Percentiles rank a stretch among this genome's conserved stretches.
Conservation (phyloP, 108 stramenopile genomes). For the Cyclotella kingstonii region DNA sequence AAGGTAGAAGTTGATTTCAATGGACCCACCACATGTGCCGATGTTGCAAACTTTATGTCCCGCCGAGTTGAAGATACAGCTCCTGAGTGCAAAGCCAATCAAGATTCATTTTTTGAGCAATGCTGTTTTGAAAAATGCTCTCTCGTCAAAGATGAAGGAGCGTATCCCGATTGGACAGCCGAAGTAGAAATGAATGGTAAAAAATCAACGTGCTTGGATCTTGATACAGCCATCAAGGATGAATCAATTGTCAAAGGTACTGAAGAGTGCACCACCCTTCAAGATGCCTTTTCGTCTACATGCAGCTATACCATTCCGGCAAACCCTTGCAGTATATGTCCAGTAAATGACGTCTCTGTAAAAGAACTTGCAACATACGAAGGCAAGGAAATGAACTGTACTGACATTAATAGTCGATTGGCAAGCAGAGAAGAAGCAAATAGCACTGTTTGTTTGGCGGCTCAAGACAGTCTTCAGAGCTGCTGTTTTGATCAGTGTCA, state of each 20-base stretch:
- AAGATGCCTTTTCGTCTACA: constrained; percentile 34
- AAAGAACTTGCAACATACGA: constrained; percentile 16
- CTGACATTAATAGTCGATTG: constrained; percentile 24
- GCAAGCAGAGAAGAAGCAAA: constrained; percentile 38
- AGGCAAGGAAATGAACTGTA: constrained; percentile 32
- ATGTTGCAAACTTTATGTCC: constrained; percentile 42
- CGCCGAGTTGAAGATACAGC: constrained; percentile 39
- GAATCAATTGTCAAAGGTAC: constrained; percentile 31
- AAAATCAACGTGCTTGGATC: constrained; percentile 36
- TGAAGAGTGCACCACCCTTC: constrained; percentile 31
- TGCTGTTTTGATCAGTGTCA: constrained; percentile 47
- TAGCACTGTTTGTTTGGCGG: constrained; percentile 27
- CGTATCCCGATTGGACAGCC: constrained; percentile 46
- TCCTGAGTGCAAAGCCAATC: constrained; percentile 30
- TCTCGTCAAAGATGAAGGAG: constrained; percentile 19
- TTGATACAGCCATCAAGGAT: constrained; percentile 41
- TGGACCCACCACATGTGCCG: constrained; percentile 41
- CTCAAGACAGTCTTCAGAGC: constrained; percentile 22
- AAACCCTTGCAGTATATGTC: constrained; percentile 43
- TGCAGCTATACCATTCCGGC: constrained; percentile 38
- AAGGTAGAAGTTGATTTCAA: constrained; percentile 43
- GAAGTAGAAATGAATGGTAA: constrained; percentile 45
- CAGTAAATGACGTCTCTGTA: constrained; percentile 36
- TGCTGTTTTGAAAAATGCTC: constrained; percentile 46
- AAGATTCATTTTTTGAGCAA: constrained; percentile 33